Percentiles rank a stretch among this genome's conserved stretches.
phyloP scores from a whole-genome alignment of 2,329 filamentous ascomycete species.

The Phaeosphaeriaceae sp. region DNA sequence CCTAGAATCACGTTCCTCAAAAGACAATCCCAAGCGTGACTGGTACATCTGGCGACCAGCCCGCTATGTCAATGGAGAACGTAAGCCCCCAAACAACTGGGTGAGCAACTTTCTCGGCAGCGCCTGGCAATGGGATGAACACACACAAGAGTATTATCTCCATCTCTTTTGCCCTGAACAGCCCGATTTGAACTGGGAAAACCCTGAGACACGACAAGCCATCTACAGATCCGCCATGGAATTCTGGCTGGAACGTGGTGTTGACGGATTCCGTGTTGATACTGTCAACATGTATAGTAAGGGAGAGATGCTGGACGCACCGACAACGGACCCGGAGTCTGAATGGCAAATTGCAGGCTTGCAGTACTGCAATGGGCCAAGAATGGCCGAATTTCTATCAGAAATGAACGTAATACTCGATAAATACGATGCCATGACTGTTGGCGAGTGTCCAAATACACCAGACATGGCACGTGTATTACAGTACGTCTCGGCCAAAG shows the following conservation, averaged over 20 bases:
- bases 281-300: conserved; percentile 49
- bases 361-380: conserved; percentile 71
- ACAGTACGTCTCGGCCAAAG: conserved; percentile 63
- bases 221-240: conserved; percentile 73
- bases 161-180: conserved; percentile 77
- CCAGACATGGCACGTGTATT: conserved; percentile 64
- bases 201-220: conserved; percentile 68
- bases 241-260: conserved; percentile 79
- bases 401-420: conserved; percentile 68
- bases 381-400: conserved; percentile 70
- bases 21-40: conserved; percentile 57
- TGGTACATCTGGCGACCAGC: conserved; percentile 64
- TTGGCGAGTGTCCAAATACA: conserved; percentile 72
- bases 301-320: conserved; percentile 42
- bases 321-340: conserved; percentile 36
- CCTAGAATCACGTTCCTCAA: conserved; percentile 59
- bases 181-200: conserved; percentile 88
- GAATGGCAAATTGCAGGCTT: conserved; percentile 47
- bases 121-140: conserved; percentile 74
- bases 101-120: conserved; percentile 67
- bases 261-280: conserved; percentile 55
- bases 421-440: conserved; percentile 70
- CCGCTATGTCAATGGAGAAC: conserved; percentile 60
- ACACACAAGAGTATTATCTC: conserved; percentile 75
- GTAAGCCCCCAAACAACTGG: conserved; percentile 79